Base-by-base conservation (phyloP, 2,329 filamentous ascomycete species). In the Hymenotorrendiella dingleyae region DNA sequence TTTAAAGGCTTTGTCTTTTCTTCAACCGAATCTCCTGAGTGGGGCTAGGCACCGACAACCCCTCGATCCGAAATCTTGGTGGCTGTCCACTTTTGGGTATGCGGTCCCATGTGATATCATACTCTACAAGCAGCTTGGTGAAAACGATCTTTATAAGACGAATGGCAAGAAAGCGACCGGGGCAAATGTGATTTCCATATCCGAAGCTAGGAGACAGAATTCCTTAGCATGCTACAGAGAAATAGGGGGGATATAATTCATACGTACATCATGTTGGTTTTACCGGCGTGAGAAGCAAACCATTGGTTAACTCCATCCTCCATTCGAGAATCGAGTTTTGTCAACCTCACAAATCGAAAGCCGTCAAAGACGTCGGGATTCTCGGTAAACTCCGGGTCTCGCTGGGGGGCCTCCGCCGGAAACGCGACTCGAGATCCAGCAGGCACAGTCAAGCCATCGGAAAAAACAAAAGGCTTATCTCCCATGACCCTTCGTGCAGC, bases 121-220 rank as follows among this genome's bases (percentile, higher is more conserved):
- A 33, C 16, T 33, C 29, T 9, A 16, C 10, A 16, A 33, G 9
- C 11, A 33, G 16, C 29, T 33, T 33, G 4, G 29, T 19, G 29
- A 33, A 19, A 19, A 33, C 10, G 9, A 33, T 14, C 17, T 33
- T 33, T 6, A 33, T 19, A 11, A 16, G 16, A 11, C 29, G 29
- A 19, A 33, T 16, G 21, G 36, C 36, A 14, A 30, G n/a, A 17
- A 40, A 40, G 6, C 24, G 16, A 12, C 36, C 36, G 6, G 36
- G 26, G 16, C 24, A 29, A 20, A 20, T 26, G 11, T 40, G 16
- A 6, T 20, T 40, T n/a, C 36, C 26, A 20, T 17, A 28, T 11
- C 36, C 36, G 30, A 30, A 30, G 64, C 61, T 33, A 33, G 3
- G 7, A 8, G 14, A 10, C 26, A n/a, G n/a, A n/a, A n/a, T n/a